These are phyloP conservation scores for Pichia sp. DNA, from an alignment of 1,139 yeast genomes.

Conservation along the genomic window DNA sequence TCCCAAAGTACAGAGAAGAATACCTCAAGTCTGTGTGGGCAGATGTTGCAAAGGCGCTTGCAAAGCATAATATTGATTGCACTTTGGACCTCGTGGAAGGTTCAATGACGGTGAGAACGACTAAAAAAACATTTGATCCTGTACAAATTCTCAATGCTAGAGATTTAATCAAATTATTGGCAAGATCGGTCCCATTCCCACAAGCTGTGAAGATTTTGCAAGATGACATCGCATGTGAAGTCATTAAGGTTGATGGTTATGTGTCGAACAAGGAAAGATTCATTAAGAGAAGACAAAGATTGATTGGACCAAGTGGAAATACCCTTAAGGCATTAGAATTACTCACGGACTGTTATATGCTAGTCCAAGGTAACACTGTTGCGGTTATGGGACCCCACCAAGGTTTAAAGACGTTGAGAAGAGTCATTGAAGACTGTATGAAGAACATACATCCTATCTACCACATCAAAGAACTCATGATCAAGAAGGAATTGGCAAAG, in stretches of 20 bases:
- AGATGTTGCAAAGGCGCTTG: slow-evolving; percentile 78
- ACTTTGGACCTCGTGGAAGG: slow-evolving; percentile 91
- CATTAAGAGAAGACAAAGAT: slow-evolving; percentile 89
- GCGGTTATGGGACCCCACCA: slow-evolving; percentile 96
- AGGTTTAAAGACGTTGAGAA: slow-evolving; percentile 85
- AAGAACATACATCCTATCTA: slow-evolving; percentile 92
- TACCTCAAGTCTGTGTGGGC: slow-evolving; percentile 89
- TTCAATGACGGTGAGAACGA: slow-evolving; percentile 93
- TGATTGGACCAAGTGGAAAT: slow-evolving; percentile 96
- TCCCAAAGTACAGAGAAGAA: slow-evolving; percentile 94
- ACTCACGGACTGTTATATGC: slow-evolving; percentile 84
- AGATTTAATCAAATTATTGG: slow-evolving; percentile 85
- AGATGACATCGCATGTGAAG: slow-evolving; percentile 94
- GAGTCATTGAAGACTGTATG: slow-evolving; percentile 98
- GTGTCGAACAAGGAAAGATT: slow-evolving; percentile 90
- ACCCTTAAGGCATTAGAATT: slow-evolving; percentile 93
- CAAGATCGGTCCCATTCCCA: slow-evolving; percentile 95
- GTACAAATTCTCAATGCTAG: slow-evolving; percentile 90
- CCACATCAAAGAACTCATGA: slow-evolving; percentile 95
- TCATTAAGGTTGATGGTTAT: slow-evolving; percentile 86
- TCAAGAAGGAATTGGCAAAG: slow-evolving; percentile 88
- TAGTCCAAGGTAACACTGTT: slow-evolving; percentile 97
- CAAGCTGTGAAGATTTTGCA: slow-evolving; percentile 89
- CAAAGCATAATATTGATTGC: slow-evolving; percentile 68
- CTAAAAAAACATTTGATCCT: slow-evolving; percentile 93